These are phyloP conservation scores for Backusella tarrabulga DNA, from an alignment of 192 early-diverging fungal species.

Conservation along the genomic window DNA sequence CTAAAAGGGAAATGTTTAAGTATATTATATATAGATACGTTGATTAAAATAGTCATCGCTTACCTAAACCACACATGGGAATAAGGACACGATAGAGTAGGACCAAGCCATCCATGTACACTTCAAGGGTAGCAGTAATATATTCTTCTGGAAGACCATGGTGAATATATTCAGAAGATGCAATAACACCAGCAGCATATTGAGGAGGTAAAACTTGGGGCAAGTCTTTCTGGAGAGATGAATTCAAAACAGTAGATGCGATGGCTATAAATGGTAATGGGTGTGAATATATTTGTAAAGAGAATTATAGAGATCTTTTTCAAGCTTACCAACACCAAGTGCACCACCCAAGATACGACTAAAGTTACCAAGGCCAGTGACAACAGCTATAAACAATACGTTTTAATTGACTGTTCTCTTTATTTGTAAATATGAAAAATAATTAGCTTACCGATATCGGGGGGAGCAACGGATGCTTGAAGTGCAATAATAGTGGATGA, in stretches of 20 bases:
- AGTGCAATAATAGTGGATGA: constrained; percentile 19
- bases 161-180: constrained; percentile 3
- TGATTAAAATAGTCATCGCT: not conserved
- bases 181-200: not conserved
- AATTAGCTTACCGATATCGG: constrained; percentile 15
- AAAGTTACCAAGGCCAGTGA: constrained; percentile 22
- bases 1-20: constrained; percentile 3
- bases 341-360: constrained; percentile 27
- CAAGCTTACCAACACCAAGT: constrained; percentile 18
- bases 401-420: not conserved
- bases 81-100: constrained; percentile 10
- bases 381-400: constrained; percentile 5
- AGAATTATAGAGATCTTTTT: not conserved
- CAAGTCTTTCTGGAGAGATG: not conserved
- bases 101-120: constrained; percentile 5
- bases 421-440: not conserved
- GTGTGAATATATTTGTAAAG: not conserved
- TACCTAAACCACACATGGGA: constrained; percentile 3
- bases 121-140: not conserved
- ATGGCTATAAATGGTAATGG: not conserved
- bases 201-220: not conserved
- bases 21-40: not conserved
- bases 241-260: constrained; percentile 15
- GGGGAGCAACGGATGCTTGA: constrained; percentile 16
- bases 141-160: not conserved